Base-by-base conservation (phyloP, 2,329 filamentous ascomycete species). In the Aspergillus tamarii region DNA sequence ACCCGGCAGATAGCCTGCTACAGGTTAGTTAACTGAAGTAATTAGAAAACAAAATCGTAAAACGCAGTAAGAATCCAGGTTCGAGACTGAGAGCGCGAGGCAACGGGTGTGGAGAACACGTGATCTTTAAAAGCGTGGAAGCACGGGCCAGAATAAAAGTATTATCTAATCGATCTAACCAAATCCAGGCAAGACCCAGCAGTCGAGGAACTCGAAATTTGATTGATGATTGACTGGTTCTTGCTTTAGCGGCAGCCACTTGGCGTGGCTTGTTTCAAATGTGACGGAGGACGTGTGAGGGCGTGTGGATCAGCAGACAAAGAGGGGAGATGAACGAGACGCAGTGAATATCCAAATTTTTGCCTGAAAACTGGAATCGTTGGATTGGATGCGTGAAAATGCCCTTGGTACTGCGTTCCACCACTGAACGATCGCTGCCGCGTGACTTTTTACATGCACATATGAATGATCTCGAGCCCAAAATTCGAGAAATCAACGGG, bases 1-100 rank as follows among this genome's bases (percentile, higher is more conserved):
- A 65, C 65, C 68, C 65, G 69, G 68, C 65, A 68, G 67, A 59
- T 26, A 57, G 61, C 63, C 65, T 69, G 66, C 64, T 55, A 55
- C 68, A 64, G 64, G 61, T 68, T 78, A 87, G 86, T 81, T 85
- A 83, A 23, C 28, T 43, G 16, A 19, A 26, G 8, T 7, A n/a
- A 26, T 26, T 50, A 11, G 36, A 48, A 12, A 61, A 41, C 32
- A 21, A 30, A 26, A 43, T 43, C 21, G 5, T 52, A 43, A 57
- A 52, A 50, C 21, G 32, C 45, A 59, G 46, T 50, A 26, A 50
- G 12, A 32, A 50, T 32, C 34, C 23, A 32, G 34, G 55, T 32
- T 41, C 21, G 54, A 55, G 46, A 50, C n/a, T 19, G 26, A 54
- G 34, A 58, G 58, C 61, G 52, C 62, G 61, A 57, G 57, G 63